A percentile compares a stretch with the other conserved stretches of the same genome.
Conservation (phyloP, 1,284 basidiomycete genomes). For the Ganoderma leucocontextum region DNA sequence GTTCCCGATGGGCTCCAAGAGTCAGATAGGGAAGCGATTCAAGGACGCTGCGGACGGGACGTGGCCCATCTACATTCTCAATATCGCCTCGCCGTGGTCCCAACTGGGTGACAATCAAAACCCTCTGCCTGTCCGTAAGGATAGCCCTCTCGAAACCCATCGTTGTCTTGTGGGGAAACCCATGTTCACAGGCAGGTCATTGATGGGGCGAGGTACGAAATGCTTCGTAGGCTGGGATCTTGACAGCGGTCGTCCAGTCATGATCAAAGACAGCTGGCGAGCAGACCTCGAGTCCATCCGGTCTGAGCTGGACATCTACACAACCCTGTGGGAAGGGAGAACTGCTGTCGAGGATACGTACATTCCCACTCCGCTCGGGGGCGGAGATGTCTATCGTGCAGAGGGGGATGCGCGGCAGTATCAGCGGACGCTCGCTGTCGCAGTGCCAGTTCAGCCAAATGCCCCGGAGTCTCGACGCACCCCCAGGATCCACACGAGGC, state of each 20-base stretch:
- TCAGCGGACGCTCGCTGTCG: background rate
- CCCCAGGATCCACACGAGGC: background rate
- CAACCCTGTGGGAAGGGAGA: background rate
- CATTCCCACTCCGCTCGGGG: background rate
- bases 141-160: background rate
- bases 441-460: background rate
- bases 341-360: background rate
- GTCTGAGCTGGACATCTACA: background rate
- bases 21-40: background rate
- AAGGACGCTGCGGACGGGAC: background rate
- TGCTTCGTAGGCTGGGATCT: conserved; percentile 1
- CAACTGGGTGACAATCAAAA: background rate
- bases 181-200: background rate
- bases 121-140: background rate
- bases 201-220: background rate
- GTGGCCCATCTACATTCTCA: background rate
- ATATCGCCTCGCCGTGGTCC: background rate
- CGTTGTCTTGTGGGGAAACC: conserved; percentile 1
- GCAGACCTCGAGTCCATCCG: background rate
- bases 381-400: background rate
- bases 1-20: background rate
- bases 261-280: conserved; percentile 2
- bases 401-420: background rate
- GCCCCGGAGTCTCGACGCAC: background rate
- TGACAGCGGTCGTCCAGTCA: background rate